phyloP scores from a whole-genome alignment of 1,284 basidiomycete species.

The Marasmius oreades region DNA sequence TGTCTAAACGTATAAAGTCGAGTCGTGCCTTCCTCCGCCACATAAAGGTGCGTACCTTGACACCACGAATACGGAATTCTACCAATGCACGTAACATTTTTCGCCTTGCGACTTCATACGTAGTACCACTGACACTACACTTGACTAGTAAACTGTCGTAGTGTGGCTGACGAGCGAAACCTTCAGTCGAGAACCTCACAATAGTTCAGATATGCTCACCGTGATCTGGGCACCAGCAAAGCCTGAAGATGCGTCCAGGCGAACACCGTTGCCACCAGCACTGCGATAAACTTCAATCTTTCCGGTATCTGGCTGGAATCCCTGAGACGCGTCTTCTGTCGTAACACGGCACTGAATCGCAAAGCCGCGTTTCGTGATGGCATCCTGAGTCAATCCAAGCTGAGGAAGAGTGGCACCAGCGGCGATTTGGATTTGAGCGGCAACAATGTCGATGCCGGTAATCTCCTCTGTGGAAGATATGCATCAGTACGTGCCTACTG shows the following conservation, averaged over 20 bases:
- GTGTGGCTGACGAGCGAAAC: slow-evolving; percentile 63
- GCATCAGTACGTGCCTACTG: not conserved
- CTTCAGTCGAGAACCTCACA: slow-evolving; percentile 3
- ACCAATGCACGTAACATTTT: slow-evolving; percentile 99
- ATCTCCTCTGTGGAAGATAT: slow-evolving; percentile 75
- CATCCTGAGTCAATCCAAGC: slow-evolving; percentile 95
- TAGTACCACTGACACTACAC: slow-evolving; percentile 93
- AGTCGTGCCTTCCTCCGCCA: not conserved
- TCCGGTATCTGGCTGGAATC: slow-evolving; percentile 98
- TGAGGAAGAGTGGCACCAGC: slow-evolving; percentile 95
- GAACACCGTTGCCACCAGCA: slow-evolving; percentile 98
- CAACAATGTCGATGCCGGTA: slow-evolving; percentile 97
- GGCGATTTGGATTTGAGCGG: slow-evolving; percentile 98
- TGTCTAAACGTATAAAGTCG: slow-evolving; percentile 50
- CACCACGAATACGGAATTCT: slow-evolving; percentile 99
- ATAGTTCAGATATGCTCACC: slow-evolving; percentile 37
- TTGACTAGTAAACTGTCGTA: slow-evolving; percentile 99
- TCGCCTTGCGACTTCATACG: slow-evolving; percentile 96
- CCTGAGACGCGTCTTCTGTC: slow-evolving; percentile 90
- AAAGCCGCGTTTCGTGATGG: slow-evolving; percentile 93
- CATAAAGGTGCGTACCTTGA: slow-evolving; percentile 64
- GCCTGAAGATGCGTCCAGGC: slow-evolving; percentile 95
- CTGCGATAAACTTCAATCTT: slow-evolving; percentile 99
- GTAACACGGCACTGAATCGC: slow-evolving; percentile 99
- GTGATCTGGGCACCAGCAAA: slow-evolving; percentile 99